These are phyloP conservation scores for Diaporthe amygdali DNA, from an alignment of 2,329 filamentous ascomycete species.

Conservation along the genomic window DNA sequence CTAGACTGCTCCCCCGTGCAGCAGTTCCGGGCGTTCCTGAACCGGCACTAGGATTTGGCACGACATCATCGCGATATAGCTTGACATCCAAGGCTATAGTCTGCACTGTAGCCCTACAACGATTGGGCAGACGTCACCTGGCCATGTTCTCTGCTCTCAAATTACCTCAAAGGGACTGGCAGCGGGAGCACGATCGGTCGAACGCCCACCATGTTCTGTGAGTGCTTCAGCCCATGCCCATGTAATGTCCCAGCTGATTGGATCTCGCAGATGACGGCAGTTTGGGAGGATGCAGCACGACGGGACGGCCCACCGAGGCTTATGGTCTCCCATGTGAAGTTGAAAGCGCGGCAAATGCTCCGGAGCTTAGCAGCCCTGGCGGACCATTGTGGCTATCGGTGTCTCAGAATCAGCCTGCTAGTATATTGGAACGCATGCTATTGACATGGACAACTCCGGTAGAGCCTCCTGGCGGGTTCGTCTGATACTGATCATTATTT, in stretches of 20 bases:
- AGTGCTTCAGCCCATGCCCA: background rate
- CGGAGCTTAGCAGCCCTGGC: background rate
- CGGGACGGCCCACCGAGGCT: conserved; percentile 12
- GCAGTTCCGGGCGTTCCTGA: background rate
- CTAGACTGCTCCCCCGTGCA: background rate
- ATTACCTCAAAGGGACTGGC: conserved; percentile 2
- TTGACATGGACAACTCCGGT: background rate
- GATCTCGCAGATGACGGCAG: background rate
- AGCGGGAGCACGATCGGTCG: conserved; percentile 1
- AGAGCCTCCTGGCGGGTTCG: background rate
- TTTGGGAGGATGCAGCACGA: background rate
- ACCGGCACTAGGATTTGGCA: background rate
- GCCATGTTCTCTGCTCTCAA: background rate
- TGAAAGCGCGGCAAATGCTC: background rate
- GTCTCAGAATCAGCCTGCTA: background rate
- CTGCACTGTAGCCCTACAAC: background rate
- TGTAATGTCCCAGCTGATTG: background rate
- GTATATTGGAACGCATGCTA: background rate
- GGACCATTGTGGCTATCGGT: background rate
- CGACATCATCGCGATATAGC: background rate
- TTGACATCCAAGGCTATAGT: background rate
- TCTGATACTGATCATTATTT: background rate
- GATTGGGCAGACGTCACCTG: background rate
- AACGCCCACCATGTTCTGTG: background rate
- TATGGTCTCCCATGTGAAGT: background rate